Conservation (phyloP, 1,139 yeast genomes). For the Petasospora fabianii region DNA sequence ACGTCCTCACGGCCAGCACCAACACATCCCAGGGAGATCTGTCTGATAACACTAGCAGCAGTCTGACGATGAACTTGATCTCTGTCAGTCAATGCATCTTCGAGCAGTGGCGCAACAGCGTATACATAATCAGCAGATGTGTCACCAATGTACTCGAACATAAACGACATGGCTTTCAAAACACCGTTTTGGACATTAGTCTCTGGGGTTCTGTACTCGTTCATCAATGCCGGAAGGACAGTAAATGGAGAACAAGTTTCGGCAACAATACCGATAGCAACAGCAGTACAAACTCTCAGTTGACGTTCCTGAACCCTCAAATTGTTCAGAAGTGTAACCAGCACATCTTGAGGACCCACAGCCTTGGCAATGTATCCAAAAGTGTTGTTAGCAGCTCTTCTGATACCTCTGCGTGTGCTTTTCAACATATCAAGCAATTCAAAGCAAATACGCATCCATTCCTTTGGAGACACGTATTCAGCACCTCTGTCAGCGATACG, state of each 20-base stretch:
- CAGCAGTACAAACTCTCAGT: conserved; percentile 94
- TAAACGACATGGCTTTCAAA: conserved; percentile 83
- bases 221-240: conserved; percentile 94
- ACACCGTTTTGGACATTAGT: conserved; percentile 95
- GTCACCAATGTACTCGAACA: conserved; percentile 90
- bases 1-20: conserved; percentile 78
- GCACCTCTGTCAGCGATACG: conserved; percentile 81
- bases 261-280: conserved; percentile 96
- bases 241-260: conserved; percentile 92
- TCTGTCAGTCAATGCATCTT: conserved; percentile 88
- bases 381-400: conserved; percentile 84
- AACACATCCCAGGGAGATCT: conserved; percentile 73
- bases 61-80: conserved; percentile 95
- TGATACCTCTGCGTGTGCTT: conserved; percentile 72
- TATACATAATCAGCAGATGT: conserved; percentile 80
- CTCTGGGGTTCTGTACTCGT: conserved; percentile 91
- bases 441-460: conserved; percentile 97
- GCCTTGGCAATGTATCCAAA: conserved; percentile 91
- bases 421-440: conserved; percentile 87
- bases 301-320: conserved; percentile 94
- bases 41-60: conserved; percentile 84
- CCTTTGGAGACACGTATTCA: conserved; percentile 83
- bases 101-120: conserved; percentile 75
- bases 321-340: conserved; percentile 80
- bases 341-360: conserved; percentile 93